Evolutionary conservation across 345 rosid species (phyloP).

Genomic region (Aquilaria sinensis): DNA sequence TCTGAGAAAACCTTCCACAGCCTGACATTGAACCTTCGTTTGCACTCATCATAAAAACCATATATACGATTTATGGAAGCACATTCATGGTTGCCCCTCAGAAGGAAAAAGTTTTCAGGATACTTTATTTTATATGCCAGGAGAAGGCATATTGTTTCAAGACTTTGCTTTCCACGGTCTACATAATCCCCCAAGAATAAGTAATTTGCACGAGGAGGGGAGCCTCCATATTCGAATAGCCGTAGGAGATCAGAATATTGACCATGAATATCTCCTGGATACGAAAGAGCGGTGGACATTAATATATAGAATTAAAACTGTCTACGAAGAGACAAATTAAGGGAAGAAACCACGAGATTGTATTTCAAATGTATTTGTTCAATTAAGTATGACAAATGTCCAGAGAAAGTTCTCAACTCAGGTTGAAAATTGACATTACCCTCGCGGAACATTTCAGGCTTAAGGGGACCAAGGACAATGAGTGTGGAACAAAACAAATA

Average conservation of each 20-base stretch:
- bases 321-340: too few species aligned
- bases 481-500: too few species aligned
- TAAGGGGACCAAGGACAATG: too few species aligned
- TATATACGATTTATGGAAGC: constrained; percentile 81
- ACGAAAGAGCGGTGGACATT: background rate
- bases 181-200: constrained; percentile 89
- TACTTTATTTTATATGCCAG: constrained; percentile 80
- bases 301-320: too few species aligned
- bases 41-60: constrained; percentile 88
- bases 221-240: constrained; percentile 76
- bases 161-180: constrained; percentile 86
- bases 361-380: too few species aligned
- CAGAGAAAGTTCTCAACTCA: too few species aligned
- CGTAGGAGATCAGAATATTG: constrained; percentile 89
- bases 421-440: too few species aligned
- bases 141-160: constrained; percentile 88
- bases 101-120: constrained; percentile 71
- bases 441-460: too few species aligned
- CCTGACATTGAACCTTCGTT: constrained; percentile 62
- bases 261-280: constrained; percentile 86
- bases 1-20: constrained; percentile 79
- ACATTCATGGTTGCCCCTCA: constrained; percentile 92
- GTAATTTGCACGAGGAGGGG: constrained; percentile 80
- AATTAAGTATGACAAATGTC: too few species aligned
- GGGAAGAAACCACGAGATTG: too few species aligned